Evolutionary conservation across 2,329 filamentous ascomycete genomes (phyloP).

Genomic region (Colletotrichum lupini): DNA sequence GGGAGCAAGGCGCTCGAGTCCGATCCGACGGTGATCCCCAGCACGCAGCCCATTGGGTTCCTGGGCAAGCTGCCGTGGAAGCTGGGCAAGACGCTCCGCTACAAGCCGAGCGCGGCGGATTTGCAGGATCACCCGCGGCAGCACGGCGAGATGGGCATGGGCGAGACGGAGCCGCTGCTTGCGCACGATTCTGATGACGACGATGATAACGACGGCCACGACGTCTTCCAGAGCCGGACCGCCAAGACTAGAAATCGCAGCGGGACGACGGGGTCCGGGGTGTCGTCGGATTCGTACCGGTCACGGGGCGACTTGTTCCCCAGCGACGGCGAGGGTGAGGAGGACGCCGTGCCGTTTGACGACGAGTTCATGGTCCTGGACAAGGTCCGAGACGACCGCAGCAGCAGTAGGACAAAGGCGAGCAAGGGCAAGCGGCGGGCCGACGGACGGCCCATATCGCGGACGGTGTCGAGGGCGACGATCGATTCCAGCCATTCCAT

Average conservation of each 20-base stretch:
- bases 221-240: constrained; percentile 43
- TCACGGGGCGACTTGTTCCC: constrained; percentile 92
- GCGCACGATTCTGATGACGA: constrained; percentile 42
- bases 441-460: constrained; percentile 50
- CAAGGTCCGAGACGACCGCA: constrained; percentile 78
- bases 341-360: constrained; percentile 91
- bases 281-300: constrained; percentile 86
- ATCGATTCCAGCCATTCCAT: constrained; percentile 56
- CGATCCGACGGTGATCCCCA: constrained; percentile 91
- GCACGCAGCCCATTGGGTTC: constrained; percentile 87
- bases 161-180: constrained; percentile 79
- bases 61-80: constrained; percentile 86
- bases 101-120: constrained; percentile 91
- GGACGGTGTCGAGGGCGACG: constrained; percentile 70
- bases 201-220: constrained; percentile 30
- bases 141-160: constrained; percentile 51
- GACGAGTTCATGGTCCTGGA: constrained; percentile 93
- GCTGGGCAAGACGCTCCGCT: constrained; percentile 83
- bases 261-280: constrained; percentile 81
- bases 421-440: constrained; percentile 69
- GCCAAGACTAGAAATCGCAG: constrained; percentile 72
- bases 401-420: constrained; percentile 66
- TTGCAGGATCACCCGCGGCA: constrained; percentile 84
- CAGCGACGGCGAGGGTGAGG: constrained; percentile 85
- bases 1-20: constrained; percentile 60